These are phyloP conservation scores for Alternaria arborescens DNA, from an alignment of 2,329 filamentous ascomycete genomes.

Conservation along the genomic window DNA sequence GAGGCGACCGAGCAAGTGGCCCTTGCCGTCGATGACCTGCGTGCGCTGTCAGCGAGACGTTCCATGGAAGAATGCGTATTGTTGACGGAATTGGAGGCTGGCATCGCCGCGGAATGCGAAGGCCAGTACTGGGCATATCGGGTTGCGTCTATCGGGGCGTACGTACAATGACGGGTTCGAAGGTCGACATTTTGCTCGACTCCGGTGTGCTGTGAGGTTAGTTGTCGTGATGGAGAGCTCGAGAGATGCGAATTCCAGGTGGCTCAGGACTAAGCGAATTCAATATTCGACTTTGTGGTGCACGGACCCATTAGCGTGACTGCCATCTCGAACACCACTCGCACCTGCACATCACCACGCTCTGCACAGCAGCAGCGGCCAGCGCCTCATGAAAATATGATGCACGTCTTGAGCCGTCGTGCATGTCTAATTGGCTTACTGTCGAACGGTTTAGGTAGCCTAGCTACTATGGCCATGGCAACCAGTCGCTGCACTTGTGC, in stretches of 20 bases:
- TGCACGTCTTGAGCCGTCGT: not conserved
- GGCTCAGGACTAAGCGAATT: conserved; percentile 17
- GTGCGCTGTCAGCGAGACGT: conserved; percentile 39
- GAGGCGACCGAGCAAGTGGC: conserved; percentile 98
- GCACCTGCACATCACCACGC: not conserved
- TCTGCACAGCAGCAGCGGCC: not conserved
- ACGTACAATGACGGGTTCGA: conserved; percentile 72
- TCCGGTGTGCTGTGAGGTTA: conserved; percentile 46
- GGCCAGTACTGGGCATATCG: conserved; percentile 13
- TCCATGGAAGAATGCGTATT: conserved; percentile 12
- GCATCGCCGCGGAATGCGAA: conserved; percentile 20
- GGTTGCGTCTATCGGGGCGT: conserved; percentile 28
- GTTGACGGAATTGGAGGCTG: conserved; percentile 15
- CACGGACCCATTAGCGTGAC: conserved; percentile 16
- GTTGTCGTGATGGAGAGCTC: conserved; percentile 30
- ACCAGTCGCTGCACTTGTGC: not conserved
- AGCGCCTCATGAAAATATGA: too few species aligned
- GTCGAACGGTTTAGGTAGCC: not conserved
- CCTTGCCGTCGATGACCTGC: conserved; percentile 97
- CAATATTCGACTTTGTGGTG: conserved; percentile 14
- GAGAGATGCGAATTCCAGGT: conserved; percentile 21
- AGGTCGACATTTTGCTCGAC: conserved; percentile 68
- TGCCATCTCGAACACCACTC: not conserved
- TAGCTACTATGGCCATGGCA: not conserved
- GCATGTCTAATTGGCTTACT: not conserved